Conservation (phyloP, 2,329 filamentous ascomycete genomes). For the Xylaria hypoxylon region DNA sequence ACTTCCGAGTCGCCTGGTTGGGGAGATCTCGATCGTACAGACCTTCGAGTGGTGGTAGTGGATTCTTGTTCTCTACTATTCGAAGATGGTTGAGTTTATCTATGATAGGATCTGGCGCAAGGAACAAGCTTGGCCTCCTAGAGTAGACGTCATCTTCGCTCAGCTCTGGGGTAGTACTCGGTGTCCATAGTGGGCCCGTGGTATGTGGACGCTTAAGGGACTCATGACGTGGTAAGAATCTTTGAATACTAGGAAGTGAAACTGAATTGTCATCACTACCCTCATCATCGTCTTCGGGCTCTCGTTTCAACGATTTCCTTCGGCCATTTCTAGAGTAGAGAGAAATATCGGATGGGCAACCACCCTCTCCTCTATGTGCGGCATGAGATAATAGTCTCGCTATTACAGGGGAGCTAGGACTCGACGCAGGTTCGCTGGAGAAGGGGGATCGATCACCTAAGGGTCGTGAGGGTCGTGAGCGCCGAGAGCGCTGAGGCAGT, state of each 20-base stretch:
- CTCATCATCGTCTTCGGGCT: conserved; percentile 29
- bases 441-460: conserved; percentile 41
- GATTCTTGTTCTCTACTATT: conserved; percentile 35
- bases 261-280: conserved; percentile 21
- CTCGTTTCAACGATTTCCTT: conserved; percentile 28
- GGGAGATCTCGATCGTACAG: conserved; percentile 10
- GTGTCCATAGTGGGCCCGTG: conserved; percentile 25
- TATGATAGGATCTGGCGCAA: conserved; percentile 41
- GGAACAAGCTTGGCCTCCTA: conserved; percentile 12
- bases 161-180: conserved; percentile 41
- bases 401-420: conserved; percentile 36
- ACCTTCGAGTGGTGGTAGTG: conserved; percentile 36
- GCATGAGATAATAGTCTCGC: conserved; percentile 40
- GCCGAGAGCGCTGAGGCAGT: no score
- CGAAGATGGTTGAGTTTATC: conserved; percentile 44
- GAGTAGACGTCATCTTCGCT: conserved; percentile 31
- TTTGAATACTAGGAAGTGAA: conserved; percentile 38
- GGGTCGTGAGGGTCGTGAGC: background rate
- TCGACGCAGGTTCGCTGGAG: conserved; percentile 36
- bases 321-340: background rate
- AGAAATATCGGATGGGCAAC: background rate
- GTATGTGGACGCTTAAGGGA: background rate
- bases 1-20: background rate
- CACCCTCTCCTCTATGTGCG: conserved; percentile 16
- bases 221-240: conserved; percentile 17